Conservation (phyloP, 192 early-diverging fungal species). For the Linderina pennispora region DNA sequence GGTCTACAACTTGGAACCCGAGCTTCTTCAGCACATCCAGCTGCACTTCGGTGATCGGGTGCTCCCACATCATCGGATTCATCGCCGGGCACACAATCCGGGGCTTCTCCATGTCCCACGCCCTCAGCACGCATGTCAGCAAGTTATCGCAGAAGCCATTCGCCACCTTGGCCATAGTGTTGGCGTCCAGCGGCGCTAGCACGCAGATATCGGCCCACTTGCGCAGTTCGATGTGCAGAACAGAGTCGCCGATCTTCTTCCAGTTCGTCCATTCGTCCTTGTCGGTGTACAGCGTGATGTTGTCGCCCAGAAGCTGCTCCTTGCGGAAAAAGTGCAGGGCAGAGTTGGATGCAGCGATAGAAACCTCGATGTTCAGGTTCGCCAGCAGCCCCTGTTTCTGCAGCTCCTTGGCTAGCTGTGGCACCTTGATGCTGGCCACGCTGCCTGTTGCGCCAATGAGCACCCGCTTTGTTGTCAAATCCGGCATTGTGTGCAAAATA, state of each 20-base stretch:
- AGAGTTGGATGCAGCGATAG: constrained; percentile 71
- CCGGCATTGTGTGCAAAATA: no score
- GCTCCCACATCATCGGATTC: constrained; percentile 97
- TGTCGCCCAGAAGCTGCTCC: constrained; percentile 37
- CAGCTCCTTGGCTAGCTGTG: constrained; percentile 50
- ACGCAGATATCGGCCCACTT: constrained; percentile 93
- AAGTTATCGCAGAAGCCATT: constrained; percentile 92
- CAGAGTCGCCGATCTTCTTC: constrained; percentile 80
- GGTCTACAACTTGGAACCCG: constrained; percentile 62
- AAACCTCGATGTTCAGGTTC: constrained; percentile 55
- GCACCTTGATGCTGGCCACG: constrained; percentile 87
- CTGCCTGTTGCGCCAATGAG: constrained; percentile 84
- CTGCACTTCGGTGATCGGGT: constrained; percentile 79
- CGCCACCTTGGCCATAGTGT: constrained; percentile 87
- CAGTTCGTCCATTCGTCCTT: constrained; percentile 88
- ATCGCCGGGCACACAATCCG: constrained; percentile 90
- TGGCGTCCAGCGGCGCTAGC: constrained; percentile 88
- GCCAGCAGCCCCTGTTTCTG: constrained; percentile 7
- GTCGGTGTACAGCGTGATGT: constrained; percentile 64
- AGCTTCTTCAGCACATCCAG: constrained; percentile 51
- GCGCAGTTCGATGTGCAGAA: constrained; percentile 88
- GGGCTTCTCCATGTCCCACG: constrained; percentile 75
- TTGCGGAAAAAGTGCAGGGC: constrained; percentile 84
- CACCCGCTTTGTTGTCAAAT: constrained; percentile 33
- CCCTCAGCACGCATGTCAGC: constrained; percentile 82